These are phyloP conservation scores for Leccinellum rugosiceps DNA, from an alignment of 768 basidiomycete genomes.

Conservation along the genomic window DNA sequence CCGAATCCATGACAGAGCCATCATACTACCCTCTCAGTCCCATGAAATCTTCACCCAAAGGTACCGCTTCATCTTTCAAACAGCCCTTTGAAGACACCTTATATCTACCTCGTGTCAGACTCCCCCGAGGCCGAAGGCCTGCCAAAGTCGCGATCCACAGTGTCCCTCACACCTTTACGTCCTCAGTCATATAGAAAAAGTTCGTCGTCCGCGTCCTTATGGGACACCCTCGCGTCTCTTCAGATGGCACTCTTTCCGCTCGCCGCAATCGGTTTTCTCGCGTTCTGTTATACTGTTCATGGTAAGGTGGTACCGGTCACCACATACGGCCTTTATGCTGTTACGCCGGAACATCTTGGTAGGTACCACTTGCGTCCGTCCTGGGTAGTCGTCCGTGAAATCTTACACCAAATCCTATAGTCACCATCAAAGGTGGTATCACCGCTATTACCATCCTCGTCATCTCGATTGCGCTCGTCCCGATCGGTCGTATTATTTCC, in stretches of 20 bases:
- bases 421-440: slow-evolving; percentile 27
- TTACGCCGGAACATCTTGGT: slow-evolving; percentile 22
- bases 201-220: not conserved
- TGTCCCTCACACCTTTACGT: slow-evolving; percentile 4
- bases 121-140: not conserved
- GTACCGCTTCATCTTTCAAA: not conserved
- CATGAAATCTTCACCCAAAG: slow-evolving; percentile 1
- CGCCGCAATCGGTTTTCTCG: slow-evolving; percentile 26
- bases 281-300: slow-evolving; percentile 29
- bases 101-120: not conserved
- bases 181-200: not conserved
- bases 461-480: slow-evolving; percentile 27
- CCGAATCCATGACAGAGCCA: slow-evolving; percentile 14
- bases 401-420: slow-evolving; percentile 4
- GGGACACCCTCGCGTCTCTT: slow-evolving; percentile 8
- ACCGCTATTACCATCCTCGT: slow-evolving; percentile 28
- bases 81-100: not conserved
- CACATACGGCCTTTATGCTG: slow-evolving; percentile 18
- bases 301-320: slow-evolving; percentile 23
- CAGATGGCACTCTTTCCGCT: slow-evolving; percentile 24
- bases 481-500: slow-evolving; percentile 17
- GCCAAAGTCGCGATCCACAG: not conserved
- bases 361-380: not conserved
- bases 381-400: not conserved
- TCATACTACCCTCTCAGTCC: slow-evolving; percentile 21